These are phyloP conservation scores for Amphibolis antarctica DNA, from an alignment of 106 monocot genomes.

Conservation along the genomic window DNA sequence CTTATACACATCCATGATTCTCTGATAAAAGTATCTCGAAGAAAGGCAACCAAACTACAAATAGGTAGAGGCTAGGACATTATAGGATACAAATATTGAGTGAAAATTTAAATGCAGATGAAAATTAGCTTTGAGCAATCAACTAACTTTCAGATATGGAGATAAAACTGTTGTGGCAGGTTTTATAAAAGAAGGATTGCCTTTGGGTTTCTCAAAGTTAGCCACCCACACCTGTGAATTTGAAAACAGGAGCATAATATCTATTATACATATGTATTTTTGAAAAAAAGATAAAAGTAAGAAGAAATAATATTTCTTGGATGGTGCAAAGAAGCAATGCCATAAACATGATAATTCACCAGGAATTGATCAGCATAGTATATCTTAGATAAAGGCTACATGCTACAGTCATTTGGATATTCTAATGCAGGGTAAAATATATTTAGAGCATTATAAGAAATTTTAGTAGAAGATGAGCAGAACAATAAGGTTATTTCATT, in stretches of 20 bases:
- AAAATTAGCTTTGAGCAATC: too few relatives aligned
- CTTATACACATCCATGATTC: constrained; percentile 49
- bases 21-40: constrained; percentile 69
- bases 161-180: constrained; percentile 85
- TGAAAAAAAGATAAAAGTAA: neutral
- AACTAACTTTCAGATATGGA: constrained; percentile 80
- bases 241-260: too few relatives aligned
- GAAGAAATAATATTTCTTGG: neutral
- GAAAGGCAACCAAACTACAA: constrained; percentile 93
- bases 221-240: constrained; percentile 33
- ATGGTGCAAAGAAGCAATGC: too few relatives aligned
- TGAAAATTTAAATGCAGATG: neutral
- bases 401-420: too few relatives aligned
- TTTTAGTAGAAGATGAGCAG: too few relatives aligned
- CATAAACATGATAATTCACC: too few relatives aligned
- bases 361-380: too few relatives aligned
- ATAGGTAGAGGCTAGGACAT: neutral
- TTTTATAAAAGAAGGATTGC: constrained; percentile 79
- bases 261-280: too few relatives aligned
- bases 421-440: too few relatives aligned
- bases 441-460: too few relatives aligned
- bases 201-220: constrained; percentile 92
- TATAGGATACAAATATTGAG: neutral
- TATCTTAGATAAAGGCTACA: too few relatives aligned
- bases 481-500: too few relatives aligned